Conservation (phyloP, 257 asterid species). For the Pogostemon cablin region DNA sequence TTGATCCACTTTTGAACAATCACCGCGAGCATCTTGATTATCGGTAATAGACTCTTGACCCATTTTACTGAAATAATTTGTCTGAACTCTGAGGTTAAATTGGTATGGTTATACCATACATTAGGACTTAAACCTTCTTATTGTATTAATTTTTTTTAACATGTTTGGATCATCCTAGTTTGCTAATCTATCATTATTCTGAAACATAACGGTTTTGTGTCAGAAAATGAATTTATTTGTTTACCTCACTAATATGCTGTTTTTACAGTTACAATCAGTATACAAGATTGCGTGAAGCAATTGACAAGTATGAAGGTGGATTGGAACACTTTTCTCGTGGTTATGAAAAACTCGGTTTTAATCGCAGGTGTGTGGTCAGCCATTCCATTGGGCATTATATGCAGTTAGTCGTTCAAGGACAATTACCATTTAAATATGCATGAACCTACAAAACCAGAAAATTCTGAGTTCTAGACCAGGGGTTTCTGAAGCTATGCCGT, state of each 20-base stretch:
- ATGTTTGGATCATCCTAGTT: slow-evolving; percentile 16
- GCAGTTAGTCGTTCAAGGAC: slow-evolving; percentile 9
- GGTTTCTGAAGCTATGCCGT: not conserved
- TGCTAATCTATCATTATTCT: slow-evolving; percentile 13
- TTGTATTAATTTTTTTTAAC: slow-evolving; percentile 1
- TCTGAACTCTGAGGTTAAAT: slow-evolving; percentile 10
- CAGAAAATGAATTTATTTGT: slow-evolving; percentile 3
- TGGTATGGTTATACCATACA: slow-evolving; percentile 16
- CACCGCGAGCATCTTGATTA: slow-evolving; percentile 79
- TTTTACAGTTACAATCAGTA: slow-evolving; percentile 76
- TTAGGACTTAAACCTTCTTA: not conserved
- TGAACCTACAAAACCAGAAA: slow-evolving; percentile 18
- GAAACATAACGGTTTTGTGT: not conserved
- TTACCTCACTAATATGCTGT: slow-evolving; percentile 24
- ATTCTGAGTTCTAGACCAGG: slow-evolving; percentile 11
- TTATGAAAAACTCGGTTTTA: slow-evolving; percentile 90
- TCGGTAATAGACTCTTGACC: slow-evolving; percentile 51
- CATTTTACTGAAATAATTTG: not conserved
- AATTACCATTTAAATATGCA: slow-evolving; percentile 28
- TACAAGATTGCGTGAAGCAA: slow-evolving; percentile 71
- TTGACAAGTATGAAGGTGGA: slow-evolving; percentile 93
- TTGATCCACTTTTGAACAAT: slow-evolving; percentile 76
- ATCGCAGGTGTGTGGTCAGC: slow-evolving; percentile 62
- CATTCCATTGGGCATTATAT: slow-evolving; percentile 21
- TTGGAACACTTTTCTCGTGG: slow-evolving; percentile 94